These are phyloP conservation scores for Trichoderma harzianum DNA, from an alignment of 2,329 filamentous ascomycete species.

Conservation along the genomic window DNA sequence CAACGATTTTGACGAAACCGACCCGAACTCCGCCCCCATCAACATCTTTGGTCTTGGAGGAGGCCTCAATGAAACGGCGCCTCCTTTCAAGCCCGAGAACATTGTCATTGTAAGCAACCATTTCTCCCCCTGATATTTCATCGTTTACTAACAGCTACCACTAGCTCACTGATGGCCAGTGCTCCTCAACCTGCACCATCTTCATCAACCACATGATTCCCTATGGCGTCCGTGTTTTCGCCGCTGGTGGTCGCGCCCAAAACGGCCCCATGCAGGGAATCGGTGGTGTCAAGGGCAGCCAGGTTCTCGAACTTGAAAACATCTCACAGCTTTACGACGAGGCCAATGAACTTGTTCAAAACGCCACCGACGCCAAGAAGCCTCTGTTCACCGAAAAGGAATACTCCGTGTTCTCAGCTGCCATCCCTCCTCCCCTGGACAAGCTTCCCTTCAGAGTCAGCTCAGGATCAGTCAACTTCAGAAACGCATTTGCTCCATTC, in stretches of 20 bases:
- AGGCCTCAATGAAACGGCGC: conserved; percentile 5
- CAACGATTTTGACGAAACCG: conserved; percentile 16
- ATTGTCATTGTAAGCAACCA: conserved; percentile 40
- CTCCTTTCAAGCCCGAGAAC: conserved; percentile 36
- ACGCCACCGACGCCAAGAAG: neutral
- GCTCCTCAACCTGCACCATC: conserved; percentile 58
- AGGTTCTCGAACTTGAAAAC: conserved; percentile 31
- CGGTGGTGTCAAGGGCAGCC: conserved; percentile 56
- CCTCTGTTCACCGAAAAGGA: conserved; percentile 2
- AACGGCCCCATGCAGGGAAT: conserved; percentile 52
- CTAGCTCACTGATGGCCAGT: conserved; percentile 49
- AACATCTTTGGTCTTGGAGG: conserved; percentile 11
- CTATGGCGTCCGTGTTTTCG: conserved; percentile 53
- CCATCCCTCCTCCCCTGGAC: neutral
- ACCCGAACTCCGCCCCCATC: conserved; percentile 1
- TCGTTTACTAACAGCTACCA: neutral
- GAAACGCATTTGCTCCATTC: conserved; percentile 31
- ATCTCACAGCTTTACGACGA: conserved; percentile 18
- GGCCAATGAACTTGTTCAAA: neutral
- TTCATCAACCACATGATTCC: conserved; percentile 52
- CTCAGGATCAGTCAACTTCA: conserved; percentile 5
- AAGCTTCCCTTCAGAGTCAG: neutral
- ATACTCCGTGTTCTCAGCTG: neutral
- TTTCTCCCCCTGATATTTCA: neutral
- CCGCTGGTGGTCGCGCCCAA: conserved; percentile 54